A percentile compares a stretch with the other conserved stretches of the same genome.
phyloP scores from a whole-genome alignment of 768 basidiomycete species.

The Macrolepiota albuminosa region DNA sequence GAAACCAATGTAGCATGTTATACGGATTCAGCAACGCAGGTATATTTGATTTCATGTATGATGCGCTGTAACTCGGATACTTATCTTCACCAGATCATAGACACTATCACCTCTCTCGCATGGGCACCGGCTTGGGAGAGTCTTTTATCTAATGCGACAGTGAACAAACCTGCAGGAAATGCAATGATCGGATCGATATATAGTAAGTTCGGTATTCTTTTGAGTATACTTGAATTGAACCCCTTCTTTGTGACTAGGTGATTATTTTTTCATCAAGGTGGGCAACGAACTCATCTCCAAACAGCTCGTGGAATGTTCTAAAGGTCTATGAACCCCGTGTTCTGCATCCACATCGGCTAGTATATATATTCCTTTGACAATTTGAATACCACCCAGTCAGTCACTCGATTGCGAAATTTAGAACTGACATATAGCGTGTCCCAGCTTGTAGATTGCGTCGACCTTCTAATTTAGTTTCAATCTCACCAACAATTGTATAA shows the following conservation, averaged over 20 bases:
- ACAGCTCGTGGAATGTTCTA: constrained; percentile 36
- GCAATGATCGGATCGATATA: constrained; percentile 19
- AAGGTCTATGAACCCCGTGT: background rate
- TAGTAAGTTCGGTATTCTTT: constrained; percentile 21
- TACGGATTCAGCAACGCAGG: constrained; percentile 44
- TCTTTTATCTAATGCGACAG: constrained; percentile 16
- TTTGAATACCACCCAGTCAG: background rate
- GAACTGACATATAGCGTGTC: background rate
- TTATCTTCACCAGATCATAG: constrained; percentile 9
- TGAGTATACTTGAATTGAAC: background rate
- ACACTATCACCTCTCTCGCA: constrained; percentile 12
- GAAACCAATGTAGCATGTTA: constrained; percentile 32
- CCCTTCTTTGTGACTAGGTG: constrained; percentile 31
- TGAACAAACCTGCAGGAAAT: constrained; percentile 16
- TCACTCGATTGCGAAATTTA: too few species aligned
- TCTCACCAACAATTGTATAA: background rate
- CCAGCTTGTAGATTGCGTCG: background rate
- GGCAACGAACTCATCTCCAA: constrained; percentile 47
- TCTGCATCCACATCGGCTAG: background rate
- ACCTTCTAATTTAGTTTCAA: background rate
- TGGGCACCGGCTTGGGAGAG: constrained; percentile 18
- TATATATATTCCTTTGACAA: background rate
- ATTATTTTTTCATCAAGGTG: constrained; percentile 58
- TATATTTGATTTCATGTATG: constrained; percentile 14
- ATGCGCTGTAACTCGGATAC: too few species aligned